These are phyloP conservation scores for Polygonum maritimum DNA, from an alignment of 148 eudicot genomes.

Conservation along the genomic window DNA sequence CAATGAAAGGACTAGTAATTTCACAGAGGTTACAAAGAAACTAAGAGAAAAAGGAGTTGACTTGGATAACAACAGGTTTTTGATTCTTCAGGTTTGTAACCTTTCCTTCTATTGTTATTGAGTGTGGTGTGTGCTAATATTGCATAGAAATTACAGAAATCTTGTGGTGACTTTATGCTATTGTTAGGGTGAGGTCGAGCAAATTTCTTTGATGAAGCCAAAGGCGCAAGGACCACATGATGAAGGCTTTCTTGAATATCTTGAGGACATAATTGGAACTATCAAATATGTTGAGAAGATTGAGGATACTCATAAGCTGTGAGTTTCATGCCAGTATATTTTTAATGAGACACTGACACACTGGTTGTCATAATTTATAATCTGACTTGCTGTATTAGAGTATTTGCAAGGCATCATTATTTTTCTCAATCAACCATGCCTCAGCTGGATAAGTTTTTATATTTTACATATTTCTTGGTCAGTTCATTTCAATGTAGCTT, in stretches of 20 bases:
- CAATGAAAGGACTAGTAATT: conserved; percentile 61
- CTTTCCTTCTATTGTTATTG: neutral
- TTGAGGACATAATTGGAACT: conserved; percentile 84
- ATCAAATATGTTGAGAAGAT: conserved; percentile 91
- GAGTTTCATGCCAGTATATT: conserved; percentile 22
- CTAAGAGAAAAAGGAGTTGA: conserved; percentile 94
- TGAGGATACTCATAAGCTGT: conserved; percentile 79
- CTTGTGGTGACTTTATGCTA: conserved; percentile 8
- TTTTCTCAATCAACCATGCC: neutral
- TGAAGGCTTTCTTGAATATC: conserved; percentile 88
- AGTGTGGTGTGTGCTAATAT: neutral
- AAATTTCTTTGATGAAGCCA: conserved; percentile 89
- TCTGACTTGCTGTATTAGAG: neutral
- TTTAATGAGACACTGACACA: neutral
- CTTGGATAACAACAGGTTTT: conserved; percentile 93
- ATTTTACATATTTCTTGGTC: neutral
- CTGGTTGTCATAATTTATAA: neutral
- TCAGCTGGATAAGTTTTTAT: neutral
- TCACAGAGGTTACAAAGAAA: conserved; percentile 83
- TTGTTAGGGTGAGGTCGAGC: conserved; percentile 85
- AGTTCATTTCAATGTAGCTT: neutral
- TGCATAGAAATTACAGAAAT: neutral
- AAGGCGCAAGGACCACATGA: conserved; percentile 92
- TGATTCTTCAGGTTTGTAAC: conserved; percentile 80
- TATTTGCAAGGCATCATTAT: neutral